phyloP scores from a whole-genome alignment of 495 filamentous ascomycete species.

The Emericellopsis terricola region DNA sequence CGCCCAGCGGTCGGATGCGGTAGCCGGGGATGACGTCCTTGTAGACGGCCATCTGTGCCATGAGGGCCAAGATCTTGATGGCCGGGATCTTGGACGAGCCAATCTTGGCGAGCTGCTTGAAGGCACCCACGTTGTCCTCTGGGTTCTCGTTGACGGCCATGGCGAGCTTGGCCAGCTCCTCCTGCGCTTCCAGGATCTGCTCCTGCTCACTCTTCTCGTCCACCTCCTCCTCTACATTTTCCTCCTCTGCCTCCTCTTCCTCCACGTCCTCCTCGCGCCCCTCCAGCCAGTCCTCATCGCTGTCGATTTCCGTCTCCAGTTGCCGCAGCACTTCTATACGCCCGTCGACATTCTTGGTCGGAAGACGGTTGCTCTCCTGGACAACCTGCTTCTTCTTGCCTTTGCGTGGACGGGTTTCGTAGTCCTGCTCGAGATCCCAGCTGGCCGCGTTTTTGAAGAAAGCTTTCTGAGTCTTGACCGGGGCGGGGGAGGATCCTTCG shows the following conservation, averaged over 20 bases:
- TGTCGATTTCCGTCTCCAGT: conserved; percentile 22
- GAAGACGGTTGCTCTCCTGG: conserved; percentile 55
- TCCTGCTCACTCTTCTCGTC: conserved; percentile 33
- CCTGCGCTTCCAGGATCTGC: conserved; percentile 74
- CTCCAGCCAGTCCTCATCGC: conserved; percentile 36
- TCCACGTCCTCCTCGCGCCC: conserved; percentile 24
- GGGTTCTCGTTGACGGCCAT: conserved; percentile 75
- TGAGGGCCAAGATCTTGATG: conserved; percentile 68
- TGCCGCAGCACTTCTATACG: conserved; percentile 41
- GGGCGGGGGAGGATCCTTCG: not conserved
- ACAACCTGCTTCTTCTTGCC: conserved; percentile 43
- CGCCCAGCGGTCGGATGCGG: conserved; percentile 64
- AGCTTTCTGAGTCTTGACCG: conserved; percentile 23
- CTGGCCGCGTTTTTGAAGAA: conserved; percentile 27
- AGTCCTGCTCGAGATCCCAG: conserved; percentile 87
- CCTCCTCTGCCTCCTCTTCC: conserved; percentile 18
- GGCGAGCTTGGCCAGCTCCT: conserved; percentile 76
- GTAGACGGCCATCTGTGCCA: conserved; percentile 76
- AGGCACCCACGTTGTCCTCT: conserved; percentile 66
- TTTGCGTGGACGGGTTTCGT: conserved; percentile 66
- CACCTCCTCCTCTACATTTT: conserved; percentile 26
- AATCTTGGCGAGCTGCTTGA: conserved; percentile 62
- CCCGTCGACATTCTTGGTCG: conserved; percentile 74
- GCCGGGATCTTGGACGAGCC: conserved; percentile 47
- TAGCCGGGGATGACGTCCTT: conserved; percentile 95